Base-by-base conservation (phyloP, 169 alveolate species). In the Cryptosporidium baileyi region DNA sequence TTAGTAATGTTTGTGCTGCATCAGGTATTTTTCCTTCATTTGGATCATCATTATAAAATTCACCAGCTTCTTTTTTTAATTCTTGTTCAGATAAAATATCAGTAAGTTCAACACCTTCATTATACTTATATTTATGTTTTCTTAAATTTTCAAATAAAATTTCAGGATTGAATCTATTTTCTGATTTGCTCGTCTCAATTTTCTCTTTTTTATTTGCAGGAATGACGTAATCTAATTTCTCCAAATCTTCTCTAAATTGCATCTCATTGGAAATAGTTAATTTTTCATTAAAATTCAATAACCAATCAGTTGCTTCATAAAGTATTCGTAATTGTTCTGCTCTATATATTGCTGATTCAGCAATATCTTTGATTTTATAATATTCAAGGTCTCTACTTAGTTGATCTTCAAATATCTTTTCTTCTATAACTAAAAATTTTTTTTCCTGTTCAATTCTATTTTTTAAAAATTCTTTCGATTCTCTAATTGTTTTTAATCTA, bases 351-450 rank as follows among this genome's bases (percentile, higher is more conserved):
- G 63, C 81, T 1, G 81, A 43, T 34, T 65, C 81, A 9, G 63
- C 28, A 30, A 65, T 32, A 22, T 65, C 63, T 3, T 30, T 30
- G 24, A 65, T 43, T 17, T 51, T 65, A 6, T 65, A 65, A 65
- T 65, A 65, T 40, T 65, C 81, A 1, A 51, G 36, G 44, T 65
- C 81, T 36, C 81, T 65, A 32, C 49, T 13, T 49, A 65, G 36
- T 17, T 65, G 81, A 47, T 65, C 81, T 34, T 65, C 81, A 19
- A 65, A 65, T 9, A 65, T 57, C n/a, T 65, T 51, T 65, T 45
- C 52, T 28, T 65, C 81, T 13, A 30, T 22, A 26, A 32, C 49
- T 32, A 65, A 44, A 13, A 45, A 57, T 28, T 45, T 51, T 44
- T 65, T 65, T 19, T 65, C 81, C n/a, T 51, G 41, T 2, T 65